Evolutionary conservation across 805 yeast species (phyloP).

Genomic region (Saccharomyces mikatae): DNA sequence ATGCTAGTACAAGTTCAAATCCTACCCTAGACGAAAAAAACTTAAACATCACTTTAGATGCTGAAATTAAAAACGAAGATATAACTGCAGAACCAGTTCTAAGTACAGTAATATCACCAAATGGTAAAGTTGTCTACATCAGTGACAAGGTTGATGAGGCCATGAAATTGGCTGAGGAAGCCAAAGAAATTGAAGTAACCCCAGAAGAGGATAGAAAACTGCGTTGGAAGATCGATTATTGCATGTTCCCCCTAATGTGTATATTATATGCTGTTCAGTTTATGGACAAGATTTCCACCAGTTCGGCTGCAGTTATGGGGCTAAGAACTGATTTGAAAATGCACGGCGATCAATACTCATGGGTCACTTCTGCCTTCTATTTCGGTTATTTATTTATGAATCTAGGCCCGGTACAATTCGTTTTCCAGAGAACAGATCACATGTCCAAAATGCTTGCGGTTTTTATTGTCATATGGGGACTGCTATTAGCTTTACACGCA

Average conservation of each 20-base stretch:
- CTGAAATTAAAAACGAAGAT: neutral
- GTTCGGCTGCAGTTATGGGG: constrained; percentile 49
- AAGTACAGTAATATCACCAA: constrained; percentile 20
- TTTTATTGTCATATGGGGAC: constrained; percentile 57
- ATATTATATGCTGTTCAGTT: constrained; percentile 43
- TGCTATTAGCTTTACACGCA: constrained; percentile 45
- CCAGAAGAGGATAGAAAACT: constrained; percentile 31
- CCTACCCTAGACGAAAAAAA: neutral
- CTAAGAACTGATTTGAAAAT: constrained; percentile 38
- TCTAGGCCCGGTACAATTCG: constrained; percentile 27
- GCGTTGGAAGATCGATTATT: constrained; percentile 44
- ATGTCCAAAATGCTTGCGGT: constrained; percentile 43
- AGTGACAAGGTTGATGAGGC: constrained; percentile 42
- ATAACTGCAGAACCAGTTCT: neutral
- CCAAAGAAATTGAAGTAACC: constrained; percentile 26
- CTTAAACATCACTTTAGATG: neutral
- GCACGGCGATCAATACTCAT: constrained; percentile 37
- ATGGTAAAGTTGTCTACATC: constrained; percentile 23
- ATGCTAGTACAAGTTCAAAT: neutral
- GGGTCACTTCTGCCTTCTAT: constrained; percentile 56
- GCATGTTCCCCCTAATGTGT: constrained; percentile 44
- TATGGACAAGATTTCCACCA: constrained; percentile 51
- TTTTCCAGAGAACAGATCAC: constrained; percentile 44
- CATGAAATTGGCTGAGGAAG: constrained; percentile 34
- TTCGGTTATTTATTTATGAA: constrained; percentile 58